Evolutionary conservation across 352 stramenopile genomes (phyloP).

Genomic region (Pythium plurisporium): DNA sequence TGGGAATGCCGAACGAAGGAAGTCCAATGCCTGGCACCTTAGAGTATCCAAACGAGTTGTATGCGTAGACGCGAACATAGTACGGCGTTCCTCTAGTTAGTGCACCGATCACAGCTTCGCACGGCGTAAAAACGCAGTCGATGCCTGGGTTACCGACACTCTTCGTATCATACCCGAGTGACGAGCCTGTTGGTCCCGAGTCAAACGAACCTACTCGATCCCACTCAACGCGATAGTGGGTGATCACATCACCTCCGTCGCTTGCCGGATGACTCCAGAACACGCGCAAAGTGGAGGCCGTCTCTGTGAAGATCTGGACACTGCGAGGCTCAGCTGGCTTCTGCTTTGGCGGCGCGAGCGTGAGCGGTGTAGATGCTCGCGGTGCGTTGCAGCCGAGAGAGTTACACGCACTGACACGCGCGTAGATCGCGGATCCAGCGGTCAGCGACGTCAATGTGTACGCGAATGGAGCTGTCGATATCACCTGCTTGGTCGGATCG

Average conservation of each 20-base stretch:
- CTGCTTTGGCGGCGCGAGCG: conserved; percentile 77
- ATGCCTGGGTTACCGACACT: conserved; percentile 55
- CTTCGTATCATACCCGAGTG: conserved; percentile 77
- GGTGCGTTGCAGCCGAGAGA: conserved; percentile 85
- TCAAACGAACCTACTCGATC: conserved; percentile 84
- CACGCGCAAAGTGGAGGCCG: conserved; percentile 74
- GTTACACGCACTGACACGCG: conserved; percentile 89
- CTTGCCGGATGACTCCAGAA: conserved; percentile 87
- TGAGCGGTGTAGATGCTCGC: conserved; percentile 64
- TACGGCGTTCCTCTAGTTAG: conserved; percentile 80
- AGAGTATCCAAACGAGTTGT: conserved; percentile 93
- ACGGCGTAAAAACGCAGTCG: conserved; percentile 77
- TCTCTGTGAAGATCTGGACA: conserved; percentile 70
- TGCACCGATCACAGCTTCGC: conserved; percentile 75
- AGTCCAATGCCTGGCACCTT: conserved; percentile 50
- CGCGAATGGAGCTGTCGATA: conserved; percentile 20
- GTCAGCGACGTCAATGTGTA: conserved; percentile 64
- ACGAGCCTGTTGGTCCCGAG: conserved; percentile 56
- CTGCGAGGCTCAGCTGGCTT: conserved; percentile 78
- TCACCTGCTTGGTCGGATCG: conserved; percentile 10
- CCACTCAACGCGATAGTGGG: conserved; percentile 95
- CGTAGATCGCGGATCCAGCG: conserved; percentile 78
- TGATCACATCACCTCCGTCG: conserved; percentile 90
- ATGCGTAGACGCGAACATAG: conserved; percentile 89
- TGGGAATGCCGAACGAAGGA: conserved; percentile 67